Evolutionary conservation across 108 stramenopile species (phyloP).

Genomic region (Skeletonema grethae): DNA sequence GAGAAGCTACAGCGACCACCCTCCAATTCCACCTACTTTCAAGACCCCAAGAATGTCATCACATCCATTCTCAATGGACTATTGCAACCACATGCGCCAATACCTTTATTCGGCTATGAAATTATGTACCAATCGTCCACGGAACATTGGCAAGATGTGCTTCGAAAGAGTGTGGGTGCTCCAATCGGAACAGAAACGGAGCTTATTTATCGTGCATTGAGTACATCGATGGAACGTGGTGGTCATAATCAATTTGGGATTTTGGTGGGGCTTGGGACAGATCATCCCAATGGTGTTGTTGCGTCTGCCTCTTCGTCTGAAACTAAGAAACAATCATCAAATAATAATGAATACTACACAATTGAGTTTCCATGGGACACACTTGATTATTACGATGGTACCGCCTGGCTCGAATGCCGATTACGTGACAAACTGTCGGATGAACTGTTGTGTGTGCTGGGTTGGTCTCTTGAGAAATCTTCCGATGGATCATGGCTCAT

Average conservation of each 20-base stretch:
- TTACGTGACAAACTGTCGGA: conserved; percentile 48
- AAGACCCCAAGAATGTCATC: conserved; percentile 27
- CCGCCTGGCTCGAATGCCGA: conserved; percentile 70
- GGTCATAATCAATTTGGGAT: conserved; percentile 76
- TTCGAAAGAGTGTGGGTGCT: conserved; percentile 57
- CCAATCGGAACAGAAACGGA: conserved; percentile 26
- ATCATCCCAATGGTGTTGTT: conserved; percentile 23
- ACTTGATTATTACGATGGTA: conserved; percentile 69
- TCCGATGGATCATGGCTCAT: conserved; percentile 68
- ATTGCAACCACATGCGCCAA: conserved; percentile 15
- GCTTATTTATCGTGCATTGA: conserved; percentile 46
- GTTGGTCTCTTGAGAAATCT: conserved; percentile 55
- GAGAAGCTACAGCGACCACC: background rate
- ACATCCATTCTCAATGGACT: conserved; percentile 12
- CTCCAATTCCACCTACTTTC: background rate
- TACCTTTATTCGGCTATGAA: conserved; percentile 42
- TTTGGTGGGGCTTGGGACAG: conserved; percentile 50
- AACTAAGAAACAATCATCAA: background rate
- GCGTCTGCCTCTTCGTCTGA: background rate
- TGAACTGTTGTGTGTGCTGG: conserved; percentile 59
- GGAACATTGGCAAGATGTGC: conserved; percentile 40
- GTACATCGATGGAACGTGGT: conserved; percentile 52
- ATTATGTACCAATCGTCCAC: conserved; percentile 42
- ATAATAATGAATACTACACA: conserved; percentile 39
- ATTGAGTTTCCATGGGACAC: conserved; percentile 56